phyloP scores from a whole-genome alignment of 1,139 yeast species.

The Kurtzmaniella quercitrusa region DNA sequence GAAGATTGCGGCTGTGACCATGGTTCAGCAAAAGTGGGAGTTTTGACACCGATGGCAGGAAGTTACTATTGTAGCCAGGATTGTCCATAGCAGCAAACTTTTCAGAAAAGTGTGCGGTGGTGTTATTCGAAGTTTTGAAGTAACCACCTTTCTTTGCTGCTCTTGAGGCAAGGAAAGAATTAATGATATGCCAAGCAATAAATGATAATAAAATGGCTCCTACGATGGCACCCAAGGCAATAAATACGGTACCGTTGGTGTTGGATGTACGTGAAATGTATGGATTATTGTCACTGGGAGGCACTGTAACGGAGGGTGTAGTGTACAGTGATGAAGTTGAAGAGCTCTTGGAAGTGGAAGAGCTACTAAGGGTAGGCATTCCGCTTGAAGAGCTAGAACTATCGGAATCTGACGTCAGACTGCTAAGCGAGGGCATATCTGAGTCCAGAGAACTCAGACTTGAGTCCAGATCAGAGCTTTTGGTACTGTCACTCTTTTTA shows the following conservation, averaged over 20 bases:
- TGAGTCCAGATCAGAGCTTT: not conserved
- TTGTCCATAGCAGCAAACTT: not conserved
- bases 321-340: slow-evolving; percentile 22
- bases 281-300: slow-evolving; percentile 58
- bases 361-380: slow-evolving; percentile 3
- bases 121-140: not conserved
- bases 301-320: slow-evolving; percentile 63
- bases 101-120: not conserved
- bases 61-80: slow-evolving; percentile 13
- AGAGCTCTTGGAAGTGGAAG: slow-evolving; percentile 3
- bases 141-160: slow-evolving; percentile 30
- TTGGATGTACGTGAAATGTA: slow-evolving; percentile 46
- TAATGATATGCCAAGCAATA: slow-evolving; percentile 34
- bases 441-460: not conserved
- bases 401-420: not conserved
- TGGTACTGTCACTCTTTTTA: not conserved
- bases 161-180: slow-evolving; percentile 35
- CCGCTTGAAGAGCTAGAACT: not conserved
- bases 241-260: slow-evolving; percentile 76
- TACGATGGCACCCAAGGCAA: slow-evolving; percentile 69
- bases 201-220: slow-evolving; percentile 51
- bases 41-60: slow-evolving; percentile 26
- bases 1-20: slow-evolving; percentile 16
- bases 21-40: slow-evolving; percentile 34
- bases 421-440: not conserved